Base-by-base conservation (phyloP, 2,329 filamentous ascomycete genomes). In the Aspergillus awamori region DNA sequence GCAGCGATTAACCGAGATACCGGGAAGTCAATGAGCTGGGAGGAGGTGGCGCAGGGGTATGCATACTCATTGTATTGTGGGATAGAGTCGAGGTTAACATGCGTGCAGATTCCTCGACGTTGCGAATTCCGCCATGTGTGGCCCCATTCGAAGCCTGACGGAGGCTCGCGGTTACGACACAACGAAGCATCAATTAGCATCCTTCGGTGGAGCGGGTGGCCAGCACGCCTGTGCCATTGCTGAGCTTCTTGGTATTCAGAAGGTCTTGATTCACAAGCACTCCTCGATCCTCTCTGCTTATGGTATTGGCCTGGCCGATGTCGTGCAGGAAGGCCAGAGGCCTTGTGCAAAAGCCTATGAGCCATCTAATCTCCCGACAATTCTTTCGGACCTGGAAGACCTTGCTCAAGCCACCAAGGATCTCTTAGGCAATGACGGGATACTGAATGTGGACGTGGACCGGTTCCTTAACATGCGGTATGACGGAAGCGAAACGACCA, bases 141-240 rank as follows among this genome's bases (percentile, higher is more conserved):
- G 51, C 3, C 59, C 59, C 0, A 96, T 97, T 67, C 84, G 93
- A 28, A 92, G 90, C n/a, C 84, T 96, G 65, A 96, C 92, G 0
- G 93, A 97, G 74, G 93, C 92, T 13, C 91, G 93, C 75, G 93
- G 93, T 0, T 90, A 96, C 65, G 92, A 96, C 72, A 93, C 92
- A 0, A 92, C 91, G 1, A 92, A 90, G 70, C 93, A 97, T 74
- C 82, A 91, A 8, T 82, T 97, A 41, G 92, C 92, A 0, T 94
- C 91, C 0, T 97, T 97, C 77, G 93, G 93, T 41, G 93, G 93
- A 49, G 93, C 93, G 0, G 93, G 93, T 39, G 93, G 93, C 0
- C 93, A 97, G 73, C 93, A 97, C 70, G 93, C 93, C 1, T 91
- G 95, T n/a, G 92, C 91, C 1, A 96, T 97, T 67, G 93, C 92